Evolutionary conservation across 2,329 filamentous ascomycete species (phyloP), one percentile per base, ranked within the genome.

Genomic region (Alternaria tenuissima): DNA sequence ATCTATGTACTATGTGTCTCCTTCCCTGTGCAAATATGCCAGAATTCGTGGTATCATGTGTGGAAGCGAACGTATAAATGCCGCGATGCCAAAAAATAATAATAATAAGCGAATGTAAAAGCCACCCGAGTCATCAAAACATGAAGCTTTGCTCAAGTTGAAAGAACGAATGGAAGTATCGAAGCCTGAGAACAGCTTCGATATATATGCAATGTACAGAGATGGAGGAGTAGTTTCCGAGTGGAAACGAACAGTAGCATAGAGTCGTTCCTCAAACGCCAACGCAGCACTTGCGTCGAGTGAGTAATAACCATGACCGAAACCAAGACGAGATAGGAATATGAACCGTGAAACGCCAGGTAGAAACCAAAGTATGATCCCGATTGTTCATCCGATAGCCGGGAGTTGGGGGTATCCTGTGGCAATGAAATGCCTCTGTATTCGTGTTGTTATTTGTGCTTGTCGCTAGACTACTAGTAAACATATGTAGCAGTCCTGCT

Each of bases 401-500:
- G 42, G 48, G 54, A n/a, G 30, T 39, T 32, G 54, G 58, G 39
- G 58, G 58, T 61, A 57, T 61, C 54, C 47, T 57, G 14, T 38
- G 34, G 54, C 54, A 61, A 47, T 48, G 42, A 48, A n/a, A 36
- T 48, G 54, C 58, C 54, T 57, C 18, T 57, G n/a, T 56, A 32
- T n/a, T 20, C 34, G 24, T 57, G 26, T 39, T 46, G 26, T 14
- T 30, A 22, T 36, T 2, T 22, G 44, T 32, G 28, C 30, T 18
- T 42, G 28, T 44, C 28, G 36, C 5, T 20, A 54, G 43, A 46
- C 52, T n/a, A 39, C 67, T 72, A 77, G 58, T 74, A 76, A 36
- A 69, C 73, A 57, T 64, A 72, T n/a, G 73, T 76, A 20, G 69
- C 65, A 24, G 65, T 65, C 49, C 73, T 68, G 14, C 66, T 55